phyloP scores from a whole-genome alignment of 2,329 filamentous ascomycete species.

The Sporothrix sp. region DNA sequence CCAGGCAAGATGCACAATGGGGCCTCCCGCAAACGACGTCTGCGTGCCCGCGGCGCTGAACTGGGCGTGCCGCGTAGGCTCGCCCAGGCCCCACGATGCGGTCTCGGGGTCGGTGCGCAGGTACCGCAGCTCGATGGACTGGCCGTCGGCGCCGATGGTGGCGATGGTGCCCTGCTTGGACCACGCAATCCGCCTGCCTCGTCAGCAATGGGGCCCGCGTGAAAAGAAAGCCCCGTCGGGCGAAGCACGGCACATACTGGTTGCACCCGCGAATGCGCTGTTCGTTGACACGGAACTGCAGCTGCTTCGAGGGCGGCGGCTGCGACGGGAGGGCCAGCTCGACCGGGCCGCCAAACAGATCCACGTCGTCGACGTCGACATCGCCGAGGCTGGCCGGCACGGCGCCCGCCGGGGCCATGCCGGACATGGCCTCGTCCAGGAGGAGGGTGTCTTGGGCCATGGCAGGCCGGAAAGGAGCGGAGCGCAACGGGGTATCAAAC shows the following conservation, averaged over 20 bases:
- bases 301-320: constrained; percentile 47
- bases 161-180: constrained; percentile 81
- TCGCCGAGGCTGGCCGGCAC: constrained; percentile 37
- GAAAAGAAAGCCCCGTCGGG: no score
- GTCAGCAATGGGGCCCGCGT: constrained; percentile 13
- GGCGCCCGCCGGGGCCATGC: constrained; percentile 35
- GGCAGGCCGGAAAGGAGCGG: no score
- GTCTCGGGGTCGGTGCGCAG: constrained; percentile 58
- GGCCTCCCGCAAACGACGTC: constrained; percentile 43
- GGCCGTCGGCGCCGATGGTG: constrained; percentile 63
- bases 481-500: no score
- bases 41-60: constrained; percentile 41
- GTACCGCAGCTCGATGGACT: constrained; percentile 60
- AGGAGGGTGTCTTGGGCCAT: constrained; percentile 11
- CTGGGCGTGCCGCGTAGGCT: constrained; percentile 54
- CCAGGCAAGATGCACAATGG: constrained; percentile 75
- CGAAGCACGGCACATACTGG: constrained; percentile 49
- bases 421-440: constrained; percentile 12
- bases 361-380: constrained; percentile 63
- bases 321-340: constrained; percentile 41
- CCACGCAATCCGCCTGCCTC: constrained; percentile 67
- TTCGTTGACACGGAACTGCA: constrained; percentile 67
- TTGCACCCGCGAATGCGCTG: constrained; percentile 66
- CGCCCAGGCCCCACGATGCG: constrained; percentile 66
- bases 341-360: constrained; percentile 34